Percentiles rank a stretch among this genome's conserved stretches.
Evolutionary conservation across 2,329 filamentous ascomycete species (phyloP).

Genomic region (Xylariaceae sp.): DNA sequence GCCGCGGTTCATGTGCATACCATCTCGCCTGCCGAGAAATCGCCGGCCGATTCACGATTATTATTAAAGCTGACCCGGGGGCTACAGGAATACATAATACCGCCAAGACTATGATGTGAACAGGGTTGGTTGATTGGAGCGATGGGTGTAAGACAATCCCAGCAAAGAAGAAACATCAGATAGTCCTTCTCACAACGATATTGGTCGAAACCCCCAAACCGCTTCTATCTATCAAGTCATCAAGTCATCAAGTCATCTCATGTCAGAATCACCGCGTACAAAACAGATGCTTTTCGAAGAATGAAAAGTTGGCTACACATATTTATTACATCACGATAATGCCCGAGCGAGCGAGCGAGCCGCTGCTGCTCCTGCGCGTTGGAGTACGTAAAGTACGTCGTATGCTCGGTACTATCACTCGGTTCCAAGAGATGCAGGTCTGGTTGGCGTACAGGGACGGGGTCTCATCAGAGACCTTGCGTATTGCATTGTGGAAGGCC

Average conservation of each 20-base stretch:
- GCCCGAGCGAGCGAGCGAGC: too few species aligned
- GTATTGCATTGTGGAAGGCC: constrained; percentile 1
- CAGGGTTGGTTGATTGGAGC: constrained; percentile 6
- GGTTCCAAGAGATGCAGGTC: constrained; percentile 12
- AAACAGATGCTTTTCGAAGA: not conserved
- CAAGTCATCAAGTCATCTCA: constrained; percentile 1
- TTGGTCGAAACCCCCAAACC: too few species aligned
- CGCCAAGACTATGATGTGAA: constrained; percentile 9
- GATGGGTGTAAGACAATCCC: not conserved
- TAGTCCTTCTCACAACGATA: not conserved
- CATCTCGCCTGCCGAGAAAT: constrained; percentile 8
- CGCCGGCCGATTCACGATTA: constrained; percentile 9
- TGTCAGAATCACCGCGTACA: not conserved
- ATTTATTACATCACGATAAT: too few species aligned
- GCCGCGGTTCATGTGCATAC: not conserved
- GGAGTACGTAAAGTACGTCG: not conserved
- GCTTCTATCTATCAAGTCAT: too few species aligned
- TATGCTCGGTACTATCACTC: not conserved
- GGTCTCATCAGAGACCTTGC: constrained; percentile 9
- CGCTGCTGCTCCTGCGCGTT: too few species aligned
- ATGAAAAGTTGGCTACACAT: too few species aligned
- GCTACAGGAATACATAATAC: constrained; percentile 1
- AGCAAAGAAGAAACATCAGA: not conserved
- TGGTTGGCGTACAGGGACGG: constrained; percentile 3
- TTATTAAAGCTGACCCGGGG: constrained; percentile 5